Evolutionary conservation across 192 early-diverging fungal species (phyloP), one percentile per base, ranked within the genome.

Genomic region (Gonapodya prolifera): DNA sequence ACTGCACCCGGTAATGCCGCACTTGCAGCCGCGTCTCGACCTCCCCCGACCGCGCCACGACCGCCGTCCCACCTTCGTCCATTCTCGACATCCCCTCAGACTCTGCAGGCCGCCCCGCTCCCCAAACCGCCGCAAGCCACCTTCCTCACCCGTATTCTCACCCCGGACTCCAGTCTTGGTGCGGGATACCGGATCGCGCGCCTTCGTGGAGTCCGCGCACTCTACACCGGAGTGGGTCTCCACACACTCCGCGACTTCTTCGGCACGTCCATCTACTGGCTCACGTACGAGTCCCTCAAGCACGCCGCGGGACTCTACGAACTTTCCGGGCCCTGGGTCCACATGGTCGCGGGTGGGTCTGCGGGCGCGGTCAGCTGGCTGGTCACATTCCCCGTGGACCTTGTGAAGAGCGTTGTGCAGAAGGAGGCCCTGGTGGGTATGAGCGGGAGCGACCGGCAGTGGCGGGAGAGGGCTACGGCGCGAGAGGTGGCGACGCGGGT

Each of bases 341-440:
- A 73, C 71, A 73, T 73, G 71, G 71, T 32, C 18, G 71, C 71
- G 13, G 71, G 71, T 29, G 71, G 28, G 8, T 13, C 29, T 8
- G 71, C 71, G 18, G 71, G 71, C 8, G 18, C 28, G 8, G 13
- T 30, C 71, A 30, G 8, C 8, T 73, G 71, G 71, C 71, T 73
- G 32, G 32, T 73, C 71, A 30, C 71, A 32, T 73, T 73, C 71
- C 71, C 71, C 71, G 71, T 32, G 32, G 71, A 73, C 32, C 29
- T 73, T 2, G 71, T 73, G 8, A 73, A 73, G 71, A 30, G 28
- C 28, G 71, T 73, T 32, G 71, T 73, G 16, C 71, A 73, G 31
- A 73, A 73, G 71, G 32, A 32, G 28, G 71, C 71, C 2, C 71
- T 73, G 18, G 32, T 73, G 28, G 18, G 28, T 8, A 30, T 73